Evolutionary conservation across 2,329 filamentous ascomycete genomes (phyloP), one percentile per base, ranked within the genome.

Genomic region (Lecanicillium sp.): DNA sequence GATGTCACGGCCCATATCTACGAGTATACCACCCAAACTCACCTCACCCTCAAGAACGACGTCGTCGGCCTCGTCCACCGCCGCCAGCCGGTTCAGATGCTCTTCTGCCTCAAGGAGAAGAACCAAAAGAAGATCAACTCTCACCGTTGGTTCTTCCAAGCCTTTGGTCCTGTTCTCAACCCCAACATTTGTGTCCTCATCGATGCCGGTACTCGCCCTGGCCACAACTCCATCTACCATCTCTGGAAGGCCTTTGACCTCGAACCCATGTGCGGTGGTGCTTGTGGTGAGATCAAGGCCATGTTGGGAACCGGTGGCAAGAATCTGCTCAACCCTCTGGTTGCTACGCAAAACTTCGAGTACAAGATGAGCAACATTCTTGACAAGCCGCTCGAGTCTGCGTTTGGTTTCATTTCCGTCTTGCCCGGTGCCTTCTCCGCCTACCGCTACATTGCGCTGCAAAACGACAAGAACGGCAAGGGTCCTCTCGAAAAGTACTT

Each of bases 101-200:
- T 98, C 4, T 98, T 98, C 74, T 98, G 93, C 66, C 69, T 98
- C 52, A 98, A 98, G 73, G 93, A 98, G 64, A 97, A 96, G 79
- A 98, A 98, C 64, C 90, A 96, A 72, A 98, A 98, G 75, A 98
- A 98, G 77, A 98, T 98, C 79, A 98, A 98, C 65, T 97, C 93
- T 0, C 93, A 98, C 66, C 78, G 93, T 64, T 98, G 93, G 93
- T 97, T 98, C 72, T 98, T 98, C 77, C 86, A 94, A 58, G 93
- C 91, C 0, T 98, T 98, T 64, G 93, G 93, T 26, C 81, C 84
- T 19, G 87, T 97, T 3, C 71, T 98, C 37, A 86, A 97, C 54
- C 93, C 93, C 32, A 97, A 97, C 60, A 95, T 98, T 57, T 97
- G 93, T 62, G 91, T 97, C 10, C 78, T 98, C 44, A 81, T 98